phyloP scores from a whole-genome alignment of 1,284 basidiomycete species.

The Agroathelia rolfsii region DNA sequence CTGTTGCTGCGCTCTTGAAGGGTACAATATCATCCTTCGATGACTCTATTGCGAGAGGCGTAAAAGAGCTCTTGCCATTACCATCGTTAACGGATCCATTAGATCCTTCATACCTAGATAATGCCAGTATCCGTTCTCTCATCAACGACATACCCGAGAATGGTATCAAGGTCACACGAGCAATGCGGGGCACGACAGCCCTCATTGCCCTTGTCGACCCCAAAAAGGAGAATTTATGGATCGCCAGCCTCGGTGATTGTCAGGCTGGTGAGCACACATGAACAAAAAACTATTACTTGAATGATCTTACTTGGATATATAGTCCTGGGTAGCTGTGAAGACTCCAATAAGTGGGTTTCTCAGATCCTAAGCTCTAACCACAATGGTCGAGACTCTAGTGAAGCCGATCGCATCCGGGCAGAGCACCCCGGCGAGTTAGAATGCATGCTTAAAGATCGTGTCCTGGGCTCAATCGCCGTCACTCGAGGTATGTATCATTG shows the following conservation, averaged over 20 bases:
- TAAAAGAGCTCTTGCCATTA: conserved; percentile 22
- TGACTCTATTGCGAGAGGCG: conserved; percentile 21
- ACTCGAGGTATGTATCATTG: conserved; percentile 22
- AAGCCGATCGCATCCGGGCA: conserved; percentile 19
- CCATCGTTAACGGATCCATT: conserved; percentile 13
- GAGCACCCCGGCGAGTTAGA: conserved; percentile 26
- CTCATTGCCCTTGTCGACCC: conserved; percentile 24
- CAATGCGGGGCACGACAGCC: conserved; percentile 27
- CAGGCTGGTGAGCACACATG: conserved; percentile 20
- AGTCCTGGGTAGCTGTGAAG: conserved; percentile 20
- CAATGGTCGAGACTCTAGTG: conserved; percentile 21
- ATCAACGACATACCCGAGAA: conserved; percentile 24
- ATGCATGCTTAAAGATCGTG: conserved; percentile 18
- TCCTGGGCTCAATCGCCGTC: conserved; percentile 24
- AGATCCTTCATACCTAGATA: conserved; percentile 20
- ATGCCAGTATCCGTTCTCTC: conserved; percentile 27
- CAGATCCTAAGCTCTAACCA: conserved; percentile 22
- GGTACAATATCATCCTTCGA: conserved; percentile 27
- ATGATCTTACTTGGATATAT: conserved; percentile 2
- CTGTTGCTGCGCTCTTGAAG: conserved; percentile 22
- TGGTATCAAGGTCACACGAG: conserved; percentile 20
- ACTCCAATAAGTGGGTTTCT: conserved; percentile 18
- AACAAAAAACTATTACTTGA: neutral
- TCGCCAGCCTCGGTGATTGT: conserved; percentile 29
- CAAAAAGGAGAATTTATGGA: conserved; percentile 22